Conservation (phyloP, 139 green algal species). For the Spirogloea muscicola region DNA sequence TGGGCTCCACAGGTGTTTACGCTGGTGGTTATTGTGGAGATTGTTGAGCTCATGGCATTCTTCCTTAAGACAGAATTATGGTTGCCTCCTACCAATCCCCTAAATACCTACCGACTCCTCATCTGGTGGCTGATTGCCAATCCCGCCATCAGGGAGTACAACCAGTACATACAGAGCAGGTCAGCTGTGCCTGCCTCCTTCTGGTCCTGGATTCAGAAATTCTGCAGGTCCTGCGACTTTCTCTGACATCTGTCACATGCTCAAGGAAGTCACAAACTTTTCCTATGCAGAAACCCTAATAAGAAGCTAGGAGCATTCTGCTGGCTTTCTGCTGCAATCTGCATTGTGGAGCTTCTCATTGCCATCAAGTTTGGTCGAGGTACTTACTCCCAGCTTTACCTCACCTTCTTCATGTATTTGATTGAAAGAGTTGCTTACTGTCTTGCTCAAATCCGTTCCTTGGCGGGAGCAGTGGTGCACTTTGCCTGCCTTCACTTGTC, state of each 20-base stretch:
- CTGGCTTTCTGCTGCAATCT: constrained; percentile 62
- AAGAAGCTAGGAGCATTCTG: constrained; percentile 76
- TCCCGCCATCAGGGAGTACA: constrained; percentile 69
- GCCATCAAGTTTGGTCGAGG: constrained; percentile 73
- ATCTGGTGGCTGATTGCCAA: constrained; percentile 60
- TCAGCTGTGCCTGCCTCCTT: too few species aligned
- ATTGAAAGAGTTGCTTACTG: too few species aligned
- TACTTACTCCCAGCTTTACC: not conserved
- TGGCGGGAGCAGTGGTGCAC: too few species aligned
- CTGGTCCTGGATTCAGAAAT: too few species aligned
- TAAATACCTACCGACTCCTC: constrained; percentile 70
- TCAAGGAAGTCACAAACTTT: too few species aligned
- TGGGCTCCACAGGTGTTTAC: constrained; percentile 52
- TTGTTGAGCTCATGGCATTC: constrained; percentile 79
- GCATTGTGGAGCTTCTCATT: constrained; percentile 63
- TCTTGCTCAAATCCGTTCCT: too few species aligned
- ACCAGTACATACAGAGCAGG: too few species aligned
- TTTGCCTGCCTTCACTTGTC: too few species aligned
- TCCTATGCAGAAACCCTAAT: too few species aligned
- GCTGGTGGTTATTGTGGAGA: constrained; percentile 50
- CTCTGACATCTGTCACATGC: too few species aligned
- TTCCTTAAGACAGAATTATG: constrained; percentile 89
- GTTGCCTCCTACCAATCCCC: constrained; percentile 69
- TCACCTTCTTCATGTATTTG: too few species aligned
- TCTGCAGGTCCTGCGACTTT: too few species aligned